Evolutionary conservation across 225 moss, liverwort and hornwort species (phyloP).

Genomic region (Antitrichia curtipendula): DNA sequence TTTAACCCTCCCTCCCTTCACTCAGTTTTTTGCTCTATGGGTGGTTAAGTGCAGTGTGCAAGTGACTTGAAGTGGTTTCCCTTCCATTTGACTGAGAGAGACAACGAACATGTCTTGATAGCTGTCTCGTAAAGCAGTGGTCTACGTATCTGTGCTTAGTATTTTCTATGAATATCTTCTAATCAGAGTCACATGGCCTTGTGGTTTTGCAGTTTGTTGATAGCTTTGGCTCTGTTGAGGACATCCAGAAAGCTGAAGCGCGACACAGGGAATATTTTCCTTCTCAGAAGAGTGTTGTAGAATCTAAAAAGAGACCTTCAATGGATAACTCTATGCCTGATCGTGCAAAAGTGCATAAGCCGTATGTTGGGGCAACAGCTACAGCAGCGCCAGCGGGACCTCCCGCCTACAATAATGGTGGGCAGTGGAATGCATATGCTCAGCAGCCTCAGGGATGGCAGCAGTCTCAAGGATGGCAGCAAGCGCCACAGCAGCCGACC

Average conservation of each 20-base stretch:
- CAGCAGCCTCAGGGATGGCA: constrained; percentile 66
- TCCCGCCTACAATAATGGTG: constrained; percentile 72
- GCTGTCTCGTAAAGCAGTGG: not conserved
- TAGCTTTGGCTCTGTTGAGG: constrained; percentile 63
- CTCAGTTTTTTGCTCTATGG: not conserved
- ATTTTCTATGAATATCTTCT: not conserved
- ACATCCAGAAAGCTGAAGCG: constrained; percentile 73
- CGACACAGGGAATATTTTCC: constrained; percentile 66
- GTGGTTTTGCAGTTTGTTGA: constrained; percentile 60
- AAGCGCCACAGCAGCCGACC: constrained; percentile 82
- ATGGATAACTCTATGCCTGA: constrained; percentile 58
- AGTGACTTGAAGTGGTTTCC: not conserved
- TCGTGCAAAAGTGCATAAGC: constrained; percentile 81
- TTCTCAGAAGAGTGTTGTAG: constrained; percentile 44
- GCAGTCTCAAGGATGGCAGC: constrained; percentile 93
- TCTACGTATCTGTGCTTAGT: not conserved
- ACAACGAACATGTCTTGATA: not conserved
- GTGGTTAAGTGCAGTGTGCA: not conserved
- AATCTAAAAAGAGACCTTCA: constrained; percentile 91
- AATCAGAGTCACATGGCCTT: not conserved
- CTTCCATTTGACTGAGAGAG: not conserved
- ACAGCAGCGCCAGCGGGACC: constrained; percentile 50
- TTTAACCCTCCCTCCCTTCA: not conserved
- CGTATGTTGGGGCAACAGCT: constrained; percentile 60
- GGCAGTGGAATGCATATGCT: constrained; percentile 77